phyloP scores from a whole-genome alignment of 2,329 filamentous ascomycete species.

The Clonostachys sp. region DNA sequence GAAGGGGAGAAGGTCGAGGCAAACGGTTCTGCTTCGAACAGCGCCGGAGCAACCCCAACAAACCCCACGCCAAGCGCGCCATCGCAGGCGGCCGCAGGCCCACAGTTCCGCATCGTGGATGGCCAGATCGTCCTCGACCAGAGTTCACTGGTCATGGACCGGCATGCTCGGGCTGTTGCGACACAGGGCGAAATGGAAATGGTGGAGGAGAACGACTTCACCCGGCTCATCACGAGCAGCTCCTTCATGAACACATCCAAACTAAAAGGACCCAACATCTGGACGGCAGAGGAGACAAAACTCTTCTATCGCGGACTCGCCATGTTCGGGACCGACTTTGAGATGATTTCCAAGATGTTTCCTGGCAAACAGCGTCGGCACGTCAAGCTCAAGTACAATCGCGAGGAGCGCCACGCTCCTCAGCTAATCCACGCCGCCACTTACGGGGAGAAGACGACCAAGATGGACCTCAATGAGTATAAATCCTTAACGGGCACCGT shows the following conservation, averaged over 20 bases:
- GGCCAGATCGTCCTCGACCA: conserved; percentile 71
- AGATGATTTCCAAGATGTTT: conserved; percentile 75
- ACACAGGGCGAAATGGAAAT: conserved; percentile 51
- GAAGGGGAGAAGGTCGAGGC: conserved; percentile 3
- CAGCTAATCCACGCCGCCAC: conserved; percentile 55
- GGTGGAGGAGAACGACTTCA: conserved; percentile 76
- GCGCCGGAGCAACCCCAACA: conserved; percentile 2
- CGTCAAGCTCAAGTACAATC: conserved; percentile 79
- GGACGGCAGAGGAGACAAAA: conserved; percentile 68
- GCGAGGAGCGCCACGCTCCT: conserved; percentile 68
- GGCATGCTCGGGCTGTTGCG: conserved; percentile 57
- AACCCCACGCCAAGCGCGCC: conserved; percentile 12
- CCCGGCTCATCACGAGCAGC: conserved; percentile 62
- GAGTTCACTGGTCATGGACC: conserved; percentile 61
- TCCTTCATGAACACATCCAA: conserved; percentile 62
- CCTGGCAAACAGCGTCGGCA: conserved; percentile 65
- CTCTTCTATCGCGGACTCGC: conserved; percentile 70
- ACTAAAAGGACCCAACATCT: conserved; percentile 58
- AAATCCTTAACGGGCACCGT: conserved; percentile 45
- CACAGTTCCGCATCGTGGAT: conserved; percentile 61
- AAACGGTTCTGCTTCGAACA: conserved; percentile 6
- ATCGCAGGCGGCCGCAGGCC: conserved; percentile 28
- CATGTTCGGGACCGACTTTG: conserved; percentile 80
- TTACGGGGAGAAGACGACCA: conserved; percentile 52
- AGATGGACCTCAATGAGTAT: conserved; percentile 59